Evolutionary conservation across 1,284 basidiomycete species (phyloP), one percentile per base, ranked within the genome.

Genomic region (Ceratobasidium sp.): DNA sequence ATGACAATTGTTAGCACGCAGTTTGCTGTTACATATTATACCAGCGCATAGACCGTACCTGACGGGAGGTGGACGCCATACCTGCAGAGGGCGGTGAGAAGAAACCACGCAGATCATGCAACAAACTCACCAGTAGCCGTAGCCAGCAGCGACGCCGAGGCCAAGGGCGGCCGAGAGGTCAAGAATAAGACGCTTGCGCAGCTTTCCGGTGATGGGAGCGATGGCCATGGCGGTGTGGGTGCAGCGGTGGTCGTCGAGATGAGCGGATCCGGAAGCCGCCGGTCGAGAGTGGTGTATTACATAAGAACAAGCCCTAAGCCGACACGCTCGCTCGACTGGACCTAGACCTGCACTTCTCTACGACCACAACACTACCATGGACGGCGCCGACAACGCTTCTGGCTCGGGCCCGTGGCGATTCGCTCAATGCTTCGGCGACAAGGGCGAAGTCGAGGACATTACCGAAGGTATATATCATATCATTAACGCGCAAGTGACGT

Each of bases 381-480:
- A 90, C 76, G 87, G 89, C 79, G 43, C 43, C 3, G 94, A 96
- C 84, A 88, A 92, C 79, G 92, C 91, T 79, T 86, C 89, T 77
- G 92, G 75, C 41, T 77, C 90, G 80, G 91, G 91, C 77, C 91
- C 91, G 79, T 99, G 97, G 97, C 91, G 96, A 78, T 99, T 99
- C 82, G 97, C 97, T 70, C 97, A 99, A 82, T 99, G 97, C 84
- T 99, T 99, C 81, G 97, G 97, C 78, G 96, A 98, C 86, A 97
- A 97, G 87, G 96, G 94, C 77, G 93, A 99, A 81, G 97, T 99
- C 34, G 97, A 99, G 81, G 97, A 99, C 82, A 99, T 99, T 80
- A 99, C 97, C 75, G 97, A 99, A 86, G 96, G 96, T 96, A 77
- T 77, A 74, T 67, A 74, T 72, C 72, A 70, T 41, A 52, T 70